Evolutionary conservation across 2,329 filamentous ascomycete genomes (phyloP).

Genomic region (Shiraia bambusicola): DNA sequence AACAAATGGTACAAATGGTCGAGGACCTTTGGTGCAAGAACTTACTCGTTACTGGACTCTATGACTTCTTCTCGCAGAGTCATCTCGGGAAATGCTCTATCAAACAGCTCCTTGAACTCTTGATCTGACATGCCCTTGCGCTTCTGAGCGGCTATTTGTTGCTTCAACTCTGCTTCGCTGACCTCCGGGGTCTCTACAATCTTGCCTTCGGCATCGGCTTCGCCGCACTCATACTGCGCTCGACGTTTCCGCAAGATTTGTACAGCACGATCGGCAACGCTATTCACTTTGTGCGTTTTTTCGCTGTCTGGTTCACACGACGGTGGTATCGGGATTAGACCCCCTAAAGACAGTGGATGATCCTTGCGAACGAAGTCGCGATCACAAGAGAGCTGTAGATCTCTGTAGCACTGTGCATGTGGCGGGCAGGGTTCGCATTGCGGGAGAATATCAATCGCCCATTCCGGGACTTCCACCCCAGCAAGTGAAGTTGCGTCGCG

Average conservation of each 20-base stretch:
- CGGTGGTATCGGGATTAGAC: constrained; percentile 79
- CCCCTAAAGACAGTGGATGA: constrained; percentile 80
- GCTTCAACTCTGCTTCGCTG: constrained; percentile 70
- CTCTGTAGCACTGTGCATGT: constrained; percentile 84
- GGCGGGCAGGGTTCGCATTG: constrained; percentile 86
- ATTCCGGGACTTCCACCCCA: constrained; percentile 70
- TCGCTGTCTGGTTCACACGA: constrained; percentile 94
- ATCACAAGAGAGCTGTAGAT: constrained; percentile 78
- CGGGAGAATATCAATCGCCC: constrained; percentile 69
- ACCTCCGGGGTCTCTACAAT: constrained; percentile 66
- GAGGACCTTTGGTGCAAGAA: constrained; percentile 17
- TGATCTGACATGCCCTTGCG: constrained; percentile 80
- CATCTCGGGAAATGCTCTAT: constrained; percentile 71
- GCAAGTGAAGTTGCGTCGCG: constrained; percentile 59
- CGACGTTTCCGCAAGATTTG: constrained; percentile 82
- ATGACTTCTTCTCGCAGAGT: constrained; percentile 62
- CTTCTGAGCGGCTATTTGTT: constrained; percentile 71
- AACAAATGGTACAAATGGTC: constrained; percentile 26
- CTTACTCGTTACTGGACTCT: constrained; percentile 61
- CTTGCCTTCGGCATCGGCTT: constrained; percentile 64
- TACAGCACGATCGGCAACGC: constrained; percentile 83
- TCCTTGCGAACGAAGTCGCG: constrained; percentile 81
- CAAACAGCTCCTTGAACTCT: constrained; percentile 90
- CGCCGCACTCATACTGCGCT: constrained; percentile 88
- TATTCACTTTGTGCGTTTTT: constrained; percentile 82